phyloP scores from a whole-genome alignment of 2,329 filamentous ascomycete genomes.

The Penicillium griseofulvum region DNA sequence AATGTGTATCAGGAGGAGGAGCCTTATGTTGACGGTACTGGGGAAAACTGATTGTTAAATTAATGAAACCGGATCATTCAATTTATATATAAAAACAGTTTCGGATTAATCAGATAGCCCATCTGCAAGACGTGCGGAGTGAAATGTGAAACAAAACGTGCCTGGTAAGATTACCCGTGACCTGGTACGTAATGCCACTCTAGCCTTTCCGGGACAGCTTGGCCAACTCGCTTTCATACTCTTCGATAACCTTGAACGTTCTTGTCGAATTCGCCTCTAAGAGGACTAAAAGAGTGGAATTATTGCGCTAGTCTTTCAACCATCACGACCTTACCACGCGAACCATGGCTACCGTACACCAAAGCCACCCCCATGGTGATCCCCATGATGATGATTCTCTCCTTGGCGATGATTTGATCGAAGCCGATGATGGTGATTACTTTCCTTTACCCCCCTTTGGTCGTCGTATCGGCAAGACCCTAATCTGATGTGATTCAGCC shows the following conservation, averaged over 20 bases:
- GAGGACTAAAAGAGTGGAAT: conserved; percentile 11
- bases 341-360: conserved; percentile 40
- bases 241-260: conserved; percentile 5
- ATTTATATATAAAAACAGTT: neutral
- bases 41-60: neutral
- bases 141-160: conserved; percentile 1
- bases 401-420: conserved; percentile 70
- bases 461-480: neutral
- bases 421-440: conserved; percentile 69
- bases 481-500: conserved; percentile 48
- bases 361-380: conserved; percentile 54
- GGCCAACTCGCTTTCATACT: conserved; percentile 16
- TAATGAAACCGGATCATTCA: neutral
- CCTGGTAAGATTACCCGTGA: conserved; percentile 13
- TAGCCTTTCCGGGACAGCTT: conserved; percentile 39
- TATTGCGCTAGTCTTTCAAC: conserved; percentile 8
- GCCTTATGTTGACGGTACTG: conserved; percentile 28
- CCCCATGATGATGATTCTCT: conserved; percentile 61
- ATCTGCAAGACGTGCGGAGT: neutral
- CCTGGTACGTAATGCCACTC: conserved; percentile 40
- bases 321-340: conserved; percentile 1
- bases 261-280: conserved; percentile 7
- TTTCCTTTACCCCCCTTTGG: neutral
- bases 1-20: conserved; percentile 58
- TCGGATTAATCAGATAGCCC: neutral